Percentiles rank a stretch among this genome's conserved stretches.
Conservation (phyloP, 306 rosid species). For the Styphnolobium japonicum region DNA sequence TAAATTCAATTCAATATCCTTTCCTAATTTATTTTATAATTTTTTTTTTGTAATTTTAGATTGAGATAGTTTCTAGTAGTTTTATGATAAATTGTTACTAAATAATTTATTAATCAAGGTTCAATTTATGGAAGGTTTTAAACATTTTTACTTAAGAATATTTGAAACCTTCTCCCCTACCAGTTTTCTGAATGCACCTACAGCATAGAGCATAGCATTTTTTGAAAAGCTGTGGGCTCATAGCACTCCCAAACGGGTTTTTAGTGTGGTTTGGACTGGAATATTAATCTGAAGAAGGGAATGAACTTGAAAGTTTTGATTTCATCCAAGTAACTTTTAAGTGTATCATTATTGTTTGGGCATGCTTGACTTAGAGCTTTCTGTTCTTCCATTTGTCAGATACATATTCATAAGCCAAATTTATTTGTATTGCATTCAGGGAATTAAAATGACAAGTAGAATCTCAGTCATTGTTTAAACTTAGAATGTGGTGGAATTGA, state of each 20-base stretch:
- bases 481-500: conserved; percentile 9
- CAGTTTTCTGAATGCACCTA: neutral
- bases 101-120: conserved; percentile 8
- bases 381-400: conserved; percentile 8
- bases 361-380: conserved; percentile 15
- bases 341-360: neutral
- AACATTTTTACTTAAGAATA: neutral
- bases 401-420: neutral
- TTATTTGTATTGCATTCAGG: conserved; percentile 9
- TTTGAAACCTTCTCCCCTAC: neutral
- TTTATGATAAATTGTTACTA: conserved; percentile 9
- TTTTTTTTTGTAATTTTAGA: neutral
- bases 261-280: neutral
- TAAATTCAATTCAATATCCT: neutral
- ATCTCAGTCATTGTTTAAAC: neutral
- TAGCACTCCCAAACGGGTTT: conserved; percentile 1
- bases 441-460: neutral
- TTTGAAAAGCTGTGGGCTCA: conserved; percentile 16
- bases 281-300: neutral
- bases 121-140: conserved; percentile 3
- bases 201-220: conserved; percentile 14
- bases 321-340: neutral
- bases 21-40: neutral
- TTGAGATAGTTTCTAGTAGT: neutral
- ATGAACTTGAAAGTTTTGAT: conserved; percentile 11